These are phyloP conservation scores for Venustampulla echinocandica DNA, from an alignment of 495 filamentous ascomycete species.

Conservation along the genomic window DNA sequence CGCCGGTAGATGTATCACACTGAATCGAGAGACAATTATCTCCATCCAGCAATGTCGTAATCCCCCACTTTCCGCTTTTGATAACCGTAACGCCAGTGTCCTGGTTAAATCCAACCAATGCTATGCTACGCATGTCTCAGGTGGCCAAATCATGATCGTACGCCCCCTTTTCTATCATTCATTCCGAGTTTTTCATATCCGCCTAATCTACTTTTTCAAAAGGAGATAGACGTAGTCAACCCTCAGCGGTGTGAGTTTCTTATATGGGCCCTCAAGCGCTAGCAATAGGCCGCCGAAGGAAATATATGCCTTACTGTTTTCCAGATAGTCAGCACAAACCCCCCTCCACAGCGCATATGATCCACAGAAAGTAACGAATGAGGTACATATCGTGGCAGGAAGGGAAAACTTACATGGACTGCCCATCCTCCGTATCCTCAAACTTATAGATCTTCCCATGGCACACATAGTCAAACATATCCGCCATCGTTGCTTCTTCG, in stretches of 20 bases:
- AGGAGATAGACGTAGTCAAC: conserved; percentile 93
- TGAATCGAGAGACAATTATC: too few species aligned
- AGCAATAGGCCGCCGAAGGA: conserved; percentile 89
- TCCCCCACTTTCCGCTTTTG: too few species aligned
- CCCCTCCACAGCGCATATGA: neutral
- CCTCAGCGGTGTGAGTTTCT: conserved; percentile 81
- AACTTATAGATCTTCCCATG: conserved; percentile 97
- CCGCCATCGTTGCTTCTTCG: conserved; percentile 70
- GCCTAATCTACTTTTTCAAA: conserved; percentile 63
- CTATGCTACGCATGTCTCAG: too few species aligned
- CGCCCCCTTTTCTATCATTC: too few species aligned
- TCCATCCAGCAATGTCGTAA: too few species aligned
- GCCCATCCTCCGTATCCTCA: conserved; percentile 70
- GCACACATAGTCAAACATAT: conserved; percentile 95
- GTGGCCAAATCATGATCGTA: too few species aligned
- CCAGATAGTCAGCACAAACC: neutral
- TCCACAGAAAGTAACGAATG: too few species aligned
- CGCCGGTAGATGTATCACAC: too few species aligned
- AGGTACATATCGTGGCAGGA: too few species aligned
- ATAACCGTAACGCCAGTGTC: too few species aligned
- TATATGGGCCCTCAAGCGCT: conserved; percentile 85
- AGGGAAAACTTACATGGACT: conserved; percentile 72
- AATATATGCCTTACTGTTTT: conserved; percentile 75
- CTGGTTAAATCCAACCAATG: too few species aligned
- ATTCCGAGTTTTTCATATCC: too few species aligned